Base-by-base conservation (phyloP, 176 grass and related monocot species). In the Urochloa ruziziensis region DNA sequence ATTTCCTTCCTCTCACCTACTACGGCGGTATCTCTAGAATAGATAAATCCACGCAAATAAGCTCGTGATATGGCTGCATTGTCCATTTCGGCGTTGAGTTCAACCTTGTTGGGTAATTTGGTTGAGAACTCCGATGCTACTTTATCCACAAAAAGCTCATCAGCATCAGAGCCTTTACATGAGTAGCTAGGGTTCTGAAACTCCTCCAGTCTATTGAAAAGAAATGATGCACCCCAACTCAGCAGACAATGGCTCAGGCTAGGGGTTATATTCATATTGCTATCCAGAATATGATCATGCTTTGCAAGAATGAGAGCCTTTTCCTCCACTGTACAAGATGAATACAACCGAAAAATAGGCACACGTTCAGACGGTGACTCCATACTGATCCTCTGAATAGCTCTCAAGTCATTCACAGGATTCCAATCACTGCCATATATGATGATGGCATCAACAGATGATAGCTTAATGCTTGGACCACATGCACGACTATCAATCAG, bases 351-450 rank as follows among this genome's bases (percentile, higher is more conserved):
- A 86, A 98, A 93, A 80, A 98, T 58, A 9, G 80, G 68, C 62
- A 95, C 71, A 12, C 18, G 73, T 23, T 86, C 82, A 87, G 71
- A 73, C 58, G 81, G 73, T 69, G 91, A 91, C 83, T 98, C 84
- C 62, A 98, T 86, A 63, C 53, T 98, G 71, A 95, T 88, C 85
- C 29, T 93, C 56, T 95, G 91, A 61, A 98, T 86, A 65, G 59
- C 78, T 78, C 89, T 90, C 53, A 91, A 81, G 49, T 98, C 96
- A 91, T 95, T 98, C 78, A 77, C 70, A 2, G 96, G 93, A 86
- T 93, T 98, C 96, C 91, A 95, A 73, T 95, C 93, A 77, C 92
- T 95, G 62, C 85, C 29, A 84, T 91, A 98, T 58, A 98, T 95
- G 75, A 98, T 87, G 80, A 93, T 78, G 51, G 80, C 88, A 93